Conservation (phyloP, 106 monocot species). For the Dendrobium nobile region DNA sequence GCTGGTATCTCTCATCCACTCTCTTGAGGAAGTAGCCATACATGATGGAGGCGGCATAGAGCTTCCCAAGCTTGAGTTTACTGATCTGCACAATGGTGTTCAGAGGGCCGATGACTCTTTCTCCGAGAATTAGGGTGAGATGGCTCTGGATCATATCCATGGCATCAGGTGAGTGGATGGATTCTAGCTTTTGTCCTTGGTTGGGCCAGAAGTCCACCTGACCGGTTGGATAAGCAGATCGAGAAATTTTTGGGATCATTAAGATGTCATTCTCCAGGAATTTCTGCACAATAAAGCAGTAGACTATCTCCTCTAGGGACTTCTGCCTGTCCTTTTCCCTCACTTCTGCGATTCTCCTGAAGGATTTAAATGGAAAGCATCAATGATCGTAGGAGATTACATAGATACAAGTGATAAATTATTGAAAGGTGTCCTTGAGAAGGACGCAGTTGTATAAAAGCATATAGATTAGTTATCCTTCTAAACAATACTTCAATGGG, state of each 20-base stretch:
- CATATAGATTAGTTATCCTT: neutral
- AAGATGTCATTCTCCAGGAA: constrained; percentile 73
- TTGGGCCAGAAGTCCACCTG: constrained; percentile 64
- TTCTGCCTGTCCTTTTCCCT: constrained; percentile 77
- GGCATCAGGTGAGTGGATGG: constrained; percentile 78
- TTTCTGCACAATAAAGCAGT: constrained; percentile 77
- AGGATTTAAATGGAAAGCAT: neutral
- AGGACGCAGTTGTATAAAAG: neutral
- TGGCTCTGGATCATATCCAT: constrained; percentile 91
- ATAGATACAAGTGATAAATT: neutral
- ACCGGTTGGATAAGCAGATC: constrained; percentile 27
- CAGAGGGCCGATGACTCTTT: constrained; percentile 57
- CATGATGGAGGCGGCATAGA: constrained; percentile 99
- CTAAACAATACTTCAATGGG: neutral
- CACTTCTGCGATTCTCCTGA: constrained; percentile 88
- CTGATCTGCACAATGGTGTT: constrained; percentile 65
- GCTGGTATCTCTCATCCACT: constrained; percentile 84
- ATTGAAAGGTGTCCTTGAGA: neutral
- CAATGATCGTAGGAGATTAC: no score
- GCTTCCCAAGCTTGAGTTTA: constrained; percentile 89
- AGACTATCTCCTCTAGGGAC: constrained; percentile 79
- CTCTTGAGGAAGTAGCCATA: constrained; percentile 96
- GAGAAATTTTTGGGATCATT: constrained; percentile 56
- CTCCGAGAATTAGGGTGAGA: constrained; percentile 67
- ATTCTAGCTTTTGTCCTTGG: constrained; percentile 68